Base-by-base conservation (phyloP, 768 basidiomycete species). In the Boletus edulis region DNA sequence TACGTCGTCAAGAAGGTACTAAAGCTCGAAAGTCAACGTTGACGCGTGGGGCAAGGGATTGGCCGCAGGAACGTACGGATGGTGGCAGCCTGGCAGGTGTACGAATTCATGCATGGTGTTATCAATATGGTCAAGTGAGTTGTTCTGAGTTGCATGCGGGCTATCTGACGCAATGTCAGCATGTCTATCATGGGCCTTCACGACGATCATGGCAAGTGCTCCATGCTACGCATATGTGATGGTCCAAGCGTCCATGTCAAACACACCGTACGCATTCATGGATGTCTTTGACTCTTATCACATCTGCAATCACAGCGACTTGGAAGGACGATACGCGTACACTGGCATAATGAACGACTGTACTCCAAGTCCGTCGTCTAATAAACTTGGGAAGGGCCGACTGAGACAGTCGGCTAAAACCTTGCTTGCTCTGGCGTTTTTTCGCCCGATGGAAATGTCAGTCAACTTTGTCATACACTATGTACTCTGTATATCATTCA, bases 61-160 rank as follows among this genome's bases (percentile, higher is more conserved):
- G 43, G 79, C 96, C 82, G 80, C 68, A 76, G 94, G 65, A 98
- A 97, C 67, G 95, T 91, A 42, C 76, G 76, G 67, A 98, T 95
- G 90, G 91, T 94, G 0, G 97, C 94, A 11, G 88, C 81, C 4
- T 98, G 97, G 97, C 96, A 98, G 72, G 92, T 84, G 8, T 90
- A 89, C 69, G 93, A 93, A 1, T 94, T 91, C 68, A 92, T 94
- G 92, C 91, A 94, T 65, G 93, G 93, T 0, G 96, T 99, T 37
- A 93, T 99, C 62, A 98, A 98, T 66, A 96, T 94, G 2, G 96
- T 97, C 75, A 97, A 96, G 89, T 89, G 60, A 54, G 80, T 13
- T 11, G n/a, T n/a, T n/a, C n/a, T n/a, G 2, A 11, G 3, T 13
- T 34, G 12, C 11, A 3, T 34, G 34, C 12, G 34, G 34, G 34